Conservation (phyloP, 164 flowering plant genomes). For the Macadamia integrifolia region DNA sequence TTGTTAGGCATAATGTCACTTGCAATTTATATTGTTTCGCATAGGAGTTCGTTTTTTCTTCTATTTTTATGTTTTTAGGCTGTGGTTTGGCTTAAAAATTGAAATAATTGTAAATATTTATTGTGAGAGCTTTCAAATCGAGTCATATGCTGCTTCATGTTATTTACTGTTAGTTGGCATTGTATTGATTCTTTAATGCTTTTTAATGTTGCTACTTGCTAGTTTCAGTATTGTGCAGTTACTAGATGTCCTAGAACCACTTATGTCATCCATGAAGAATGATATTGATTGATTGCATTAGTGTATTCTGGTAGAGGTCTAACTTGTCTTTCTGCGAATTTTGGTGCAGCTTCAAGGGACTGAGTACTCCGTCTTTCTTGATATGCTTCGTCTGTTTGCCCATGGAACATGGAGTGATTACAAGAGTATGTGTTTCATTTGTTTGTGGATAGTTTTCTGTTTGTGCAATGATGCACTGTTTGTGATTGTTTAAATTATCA, state of each 20-base stretch:
- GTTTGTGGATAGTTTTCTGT: not conserved
- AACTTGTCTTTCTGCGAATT: not conserved
- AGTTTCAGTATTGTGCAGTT: not conserved
- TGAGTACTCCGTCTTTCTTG: conserved; percentile 48
- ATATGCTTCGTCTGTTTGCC: conserved; percentile 46
- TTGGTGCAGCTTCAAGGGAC: conserved; percentile 79
- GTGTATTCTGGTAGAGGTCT: not conserved
- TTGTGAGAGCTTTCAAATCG: too few relatives aligned
- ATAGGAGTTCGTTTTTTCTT: not conserved
- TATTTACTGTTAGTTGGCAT: too few relatives aligned
- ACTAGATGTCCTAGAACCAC: not conserved
- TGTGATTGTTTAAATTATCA: too few relatives aligned
- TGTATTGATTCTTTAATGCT: too few relatives aligned
- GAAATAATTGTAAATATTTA: too few relatives aligned
- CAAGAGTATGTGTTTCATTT: conserved; percentile 4
- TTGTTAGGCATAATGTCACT: not conserved
- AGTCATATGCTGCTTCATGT: too few relatives aligned
- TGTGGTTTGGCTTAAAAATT: too few relatives aligned
- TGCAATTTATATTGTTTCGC: not conserved
- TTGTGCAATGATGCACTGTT: not conserved
- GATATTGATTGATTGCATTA: not conserved
- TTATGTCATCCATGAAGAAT: too few relatives aligned
- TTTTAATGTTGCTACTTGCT: too few relatives aligned
- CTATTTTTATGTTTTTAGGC: too few relatives aligned
- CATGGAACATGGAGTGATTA: conserved; percentile 9